A percentile compares a stretch with the other conserved stretches of the same genome.
phyloP scores from a whole-genome alignment of 495 filamentous ascomycete species.

The Aspergillus avenaceus region DNA sequence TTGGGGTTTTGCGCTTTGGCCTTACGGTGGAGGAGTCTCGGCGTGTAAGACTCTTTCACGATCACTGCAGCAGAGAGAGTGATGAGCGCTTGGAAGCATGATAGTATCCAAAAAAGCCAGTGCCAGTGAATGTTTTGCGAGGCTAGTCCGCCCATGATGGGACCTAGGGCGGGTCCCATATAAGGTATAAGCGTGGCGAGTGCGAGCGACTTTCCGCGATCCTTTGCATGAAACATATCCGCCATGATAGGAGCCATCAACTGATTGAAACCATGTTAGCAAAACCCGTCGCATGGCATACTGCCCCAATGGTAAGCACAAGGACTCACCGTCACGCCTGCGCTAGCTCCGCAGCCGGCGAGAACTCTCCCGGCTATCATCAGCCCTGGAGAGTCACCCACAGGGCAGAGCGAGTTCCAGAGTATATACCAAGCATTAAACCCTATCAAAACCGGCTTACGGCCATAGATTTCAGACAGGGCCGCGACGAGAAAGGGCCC shows the following conservation, averaged over 20 bases:
- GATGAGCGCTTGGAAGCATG: background rate
- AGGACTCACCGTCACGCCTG: background rate
- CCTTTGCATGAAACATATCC: conserved; percentile 2
- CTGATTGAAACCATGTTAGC: background rate
- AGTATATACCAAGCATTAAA: conserved; percentile 1
- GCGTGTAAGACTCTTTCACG: background rate
- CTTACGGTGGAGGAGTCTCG: background rate
- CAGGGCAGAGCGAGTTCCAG: conserved; percentile 1
- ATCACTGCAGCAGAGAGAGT: background rate
- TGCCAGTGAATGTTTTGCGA: conserved; percentile 51
- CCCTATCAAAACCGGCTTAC: background rate
- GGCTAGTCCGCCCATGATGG: conserved; percentile 46
- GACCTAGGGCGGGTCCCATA: conserved; percentile 24
- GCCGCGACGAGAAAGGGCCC: background rate
- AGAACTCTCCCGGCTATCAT: background rate
- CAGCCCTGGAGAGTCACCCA: background rate
- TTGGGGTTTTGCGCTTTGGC: background rate
- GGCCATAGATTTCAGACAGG: conserved; percentile 1
- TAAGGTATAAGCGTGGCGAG: background rate
- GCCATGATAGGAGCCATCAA: background rate
- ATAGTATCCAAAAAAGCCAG: conserved; percentile 44
- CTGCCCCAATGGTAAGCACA: background rate
- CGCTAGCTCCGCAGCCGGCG: background rate
- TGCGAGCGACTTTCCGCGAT: conserved; percentile 1
- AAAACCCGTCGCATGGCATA: background rate